Evolutionary conservation across 2,329 filamentous ascomycete genomes (phyloP).

Genomic region (Neonectria faginata): DNA sequence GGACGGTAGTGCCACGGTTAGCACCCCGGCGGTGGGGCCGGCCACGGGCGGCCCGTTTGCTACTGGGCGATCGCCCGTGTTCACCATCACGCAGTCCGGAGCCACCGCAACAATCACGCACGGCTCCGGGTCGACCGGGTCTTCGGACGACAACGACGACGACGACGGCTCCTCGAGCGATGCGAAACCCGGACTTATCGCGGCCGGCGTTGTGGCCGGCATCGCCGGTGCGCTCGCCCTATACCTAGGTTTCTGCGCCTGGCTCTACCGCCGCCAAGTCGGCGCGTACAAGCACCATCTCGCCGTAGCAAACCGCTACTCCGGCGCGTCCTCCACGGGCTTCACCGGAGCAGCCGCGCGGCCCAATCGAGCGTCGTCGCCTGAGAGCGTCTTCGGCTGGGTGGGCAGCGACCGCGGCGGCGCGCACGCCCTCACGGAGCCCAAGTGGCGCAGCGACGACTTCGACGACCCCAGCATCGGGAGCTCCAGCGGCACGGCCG

Average conservation of each 20-base stretch:
- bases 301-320: constrained; percentile 70
- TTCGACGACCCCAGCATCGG: constrained; percentile 38
- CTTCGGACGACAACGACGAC: constrained; percentile 28
- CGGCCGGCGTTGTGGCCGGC: constrained; percentile 71
- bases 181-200: constrained; percentile 57
- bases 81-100: constrained; percentile 69
- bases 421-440: constrained; percentile 42
- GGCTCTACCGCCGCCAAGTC: constrained; percentile 79
- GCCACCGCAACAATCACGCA: constrained; percentile 58
- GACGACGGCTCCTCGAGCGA: constrained; percentile 19
- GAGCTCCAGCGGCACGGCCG: constrained; percentile 40
- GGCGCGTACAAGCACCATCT: constrained; percentile 77
- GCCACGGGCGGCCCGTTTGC: constrained; percentile 77
- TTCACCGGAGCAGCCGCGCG: constrained; percentile 41
- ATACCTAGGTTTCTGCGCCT: constrained; percentile 78
- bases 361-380: constrained; percentile 32
- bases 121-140: constrained; percentile 43
- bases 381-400: constrained; percentile 48
- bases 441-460: constrained; percentile 47
- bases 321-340: constrained; percentile 56
- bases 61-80: constrained; percentile 76
- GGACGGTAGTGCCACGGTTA: constrained; percentile 66
- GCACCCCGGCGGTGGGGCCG: constrained; percentile 59
- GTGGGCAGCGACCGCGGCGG: constrained; percentile 45
- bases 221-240: constrained; percentile 69